A percentile compares a stretch with the other conserved stretches of the same genome.
These are phyloP conservation scores for Kodamaea leandrae DNA, from an alignment of 805 yeast genomes.

Conservation along the genomic window DNA sequence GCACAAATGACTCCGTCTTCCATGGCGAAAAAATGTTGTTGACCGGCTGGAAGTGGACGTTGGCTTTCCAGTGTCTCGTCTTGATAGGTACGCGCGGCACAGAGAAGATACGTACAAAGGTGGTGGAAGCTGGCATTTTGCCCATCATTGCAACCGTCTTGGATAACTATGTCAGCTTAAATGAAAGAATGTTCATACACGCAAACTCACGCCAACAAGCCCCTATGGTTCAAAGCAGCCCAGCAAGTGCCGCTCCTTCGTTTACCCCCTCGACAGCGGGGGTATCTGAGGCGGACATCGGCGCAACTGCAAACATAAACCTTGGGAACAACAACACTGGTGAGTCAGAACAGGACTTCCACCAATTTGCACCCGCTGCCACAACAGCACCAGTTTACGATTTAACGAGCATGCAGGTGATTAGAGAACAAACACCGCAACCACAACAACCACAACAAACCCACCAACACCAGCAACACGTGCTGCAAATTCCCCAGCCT, in stretches of 20 bases:
- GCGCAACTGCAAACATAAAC: slow-evolving; percentile 3
- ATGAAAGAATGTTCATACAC: slow-evolving; percentile 38
- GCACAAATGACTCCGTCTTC: slow-evolving; percentile 29
- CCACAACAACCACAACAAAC: background rate
- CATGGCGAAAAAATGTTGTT: slow-evolving; percentile 47
- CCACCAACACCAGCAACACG: background rate
- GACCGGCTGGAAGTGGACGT: slow-evolving; percentile 96
- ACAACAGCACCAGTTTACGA: slow-evolving; percentile 7
- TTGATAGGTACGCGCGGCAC: slow-evolving; percentile 92
- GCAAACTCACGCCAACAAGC: slow-evolving; percentile 22
- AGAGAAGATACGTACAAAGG: slow-evolving; percentile 76
- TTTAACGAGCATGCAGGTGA: slow-evolving; percentile 6
- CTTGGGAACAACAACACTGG: background rate
- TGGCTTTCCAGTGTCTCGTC: slow-evolving; percentile 89
- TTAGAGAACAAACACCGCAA: slow-evolving; percentile 2
- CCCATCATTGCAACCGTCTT: slow-evolving; percentile 89
- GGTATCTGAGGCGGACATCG: slow-evolving; percentile 1
- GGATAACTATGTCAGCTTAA: slow-evolving; percentile 69
- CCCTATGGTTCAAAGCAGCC: slow-evolving; percentile 3
- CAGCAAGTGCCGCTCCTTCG: slow-evolving; percentile 3
- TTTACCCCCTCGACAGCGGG: background rate
- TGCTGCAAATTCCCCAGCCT: background rate
- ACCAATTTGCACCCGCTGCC: slow-evolving; percentile 1
- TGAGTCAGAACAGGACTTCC: slow-evolving; percentile 2
- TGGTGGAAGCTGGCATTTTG: slow-evolving; percentile 87